Conservation (phyloP, 2,329 filamentous ascomycete genomes). For the Cladosporium sp. region DNA sequence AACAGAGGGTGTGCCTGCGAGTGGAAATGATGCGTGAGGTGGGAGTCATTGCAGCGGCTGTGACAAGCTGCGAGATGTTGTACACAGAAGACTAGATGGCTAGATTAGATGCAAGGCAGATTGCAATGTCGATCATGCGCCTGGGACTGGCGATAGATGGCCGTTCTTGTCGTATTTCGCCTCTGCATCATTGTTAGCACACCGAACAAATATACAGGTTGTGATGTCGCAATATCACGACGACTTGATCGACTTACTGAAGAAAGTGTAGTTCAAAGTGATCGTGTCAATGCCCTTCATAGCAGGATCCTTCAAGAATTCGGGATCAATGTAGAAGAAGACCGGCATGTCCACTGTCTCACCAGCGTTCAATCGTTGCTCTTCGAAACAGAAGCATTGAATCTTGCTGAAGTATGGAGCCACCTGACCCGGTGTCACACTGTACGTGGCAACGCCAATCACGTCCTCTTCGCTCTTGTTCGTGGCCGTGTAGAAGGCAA, state of each 20-base stretch:
- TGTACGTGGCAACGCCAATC: conserved; percentile 97
- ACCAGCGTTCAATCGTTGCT: conserved; percentile 85
- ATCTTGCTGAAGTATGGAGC: conserved; percentile 99
- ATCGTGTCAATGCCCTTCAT: conserved; percentile 96
- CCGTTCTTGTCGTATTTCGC: conserved; percentile 83
- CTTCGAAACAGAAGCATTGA: conserved; percentile 98
- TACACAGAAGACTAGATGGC: background rate
- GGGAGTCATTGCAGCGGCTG: conserved; percentile 2
- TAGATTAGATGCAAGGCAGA: background rate
- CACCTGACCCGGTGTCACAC: conserved; percentile 91
- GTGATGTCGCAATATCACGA: background rate
- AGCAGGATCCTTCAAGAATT: conserved; percentile 85
- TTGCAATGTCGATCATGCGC: conserved; percentile 21
- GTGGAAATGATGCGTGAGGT: conserved; percentile 24
- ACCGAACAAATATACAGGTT: background rate
- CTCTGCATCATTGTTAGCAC: conserved; percentile 52
- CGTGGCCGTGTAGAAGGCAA: conserved; percentile 96
- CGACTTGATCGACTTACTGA: conserved; percentile 65
- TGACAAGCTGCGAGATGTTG: conserved; percentile 6
- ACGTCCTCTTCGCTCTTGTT: conserved; percentile 86
- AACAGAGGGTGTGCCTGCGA: conserved; percentile 28
- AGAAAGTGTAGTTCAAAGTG: conserved; percentile 96
- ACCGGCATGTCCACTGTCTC: conserved; percentile 99
- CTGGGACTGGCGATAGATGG: conserved; percentile 60
- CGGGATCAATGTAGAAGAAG: conserved; percentile 98